Base-by-base conservation (phyloP, 805 yeast species). In the Lipomyces oligophaga region DNA sequence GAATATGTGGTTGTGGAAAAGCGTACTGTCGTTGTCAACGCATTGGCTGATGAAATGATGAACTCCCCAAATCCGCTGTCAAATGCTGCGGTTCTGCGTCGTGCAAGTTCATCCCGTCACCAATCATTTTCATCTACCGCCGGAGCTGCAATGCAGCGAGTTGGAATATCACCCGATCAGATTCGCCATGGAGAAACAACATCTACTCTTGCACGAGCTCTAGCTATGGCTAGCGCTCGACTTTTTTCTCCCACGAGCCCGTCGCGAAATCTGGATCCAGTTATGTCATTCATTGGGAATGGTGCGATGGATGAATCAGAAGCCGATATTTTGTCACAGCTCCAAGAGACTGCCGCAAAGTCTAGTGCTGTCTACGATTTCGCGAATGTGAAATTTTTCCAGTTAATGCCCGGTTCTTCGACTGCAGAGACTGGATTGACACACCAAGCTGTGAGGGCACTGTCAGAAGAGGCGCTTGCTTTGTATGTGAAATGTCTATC, bases 1-100 rank as follows among this genome's bases (percentile, higher is more conserved):
- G 97, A 88, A 60, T 90, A 90, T 59, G 97, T 90, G 27, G 95
- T 90, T 32, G 89, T 90, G 24, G 97, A 90, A 64, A 93, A 90
- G 64, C 77, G 95, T 40, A 86, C 93, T 0, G 97, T 90, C 3
- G 97, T 93, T 63, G 95, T 90, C 6, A 90, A 90, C 68, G 90
- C 95, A 2, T 72, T 93, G 47, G 98, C 98, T 2, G 97, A 90
- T 65, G 96, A 89, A 63, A 69, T 90, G 41, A 89, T 86, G 13
- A 46, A 41, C 24, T 41, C 56, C 18, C 55, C 56, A 16, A 47
- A 43, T 34, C 25, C 32, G 13, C 16, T 18, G 18, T 28, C 24
- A 16, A 35, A 35, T 22, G 43, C 33, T 7, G 35, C 43, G 11
- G n/a, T 35, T 18, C 45, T 43, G 18, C 51, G 55, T 19, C 43